phyloP scores from a whole-genome alignment of 2,329 filamentous ascomycete genomes.

The Epichloe sp. region DNA sequence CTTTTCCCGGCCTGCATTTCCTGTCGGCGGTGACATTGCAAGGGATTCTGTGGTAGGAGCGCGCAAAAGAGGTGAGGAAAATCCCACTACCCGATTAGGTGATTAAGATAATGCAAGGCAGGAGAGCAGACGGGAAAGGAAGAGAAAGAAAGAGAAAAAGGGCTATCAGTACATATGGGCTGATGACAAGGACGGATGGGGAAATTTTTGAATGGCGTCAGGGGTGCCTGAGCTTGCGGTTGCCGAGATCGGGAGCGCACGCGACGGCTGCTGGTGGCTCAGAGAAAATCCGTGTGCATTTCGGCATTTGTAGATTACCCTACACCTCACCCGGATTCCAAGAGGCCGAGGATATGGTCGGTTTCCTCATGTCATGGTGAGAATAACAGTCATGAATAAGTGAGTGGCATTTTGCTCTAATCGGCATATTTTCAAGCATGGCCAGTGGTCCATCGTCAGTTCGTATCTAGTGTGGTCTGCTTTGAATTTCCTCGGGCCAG shows the following conservation, averaged over 20 bases:
- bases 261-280: not conserved
- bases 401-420: no score
- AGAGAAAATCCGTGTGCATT: no score
- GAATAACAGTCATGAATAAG: no score
- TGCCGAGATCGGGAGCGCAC: slow-evolving; percentile 9
- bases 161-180: not conserved
- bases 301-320: not conserved
- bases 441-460: no score
- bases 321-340: not conserved
- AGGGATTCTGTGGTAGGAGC: not conserved
- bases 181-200: not conserved
- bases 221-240: slow-evolving; percentile 3
- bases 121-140: not conserved
- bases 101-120: not conserved
- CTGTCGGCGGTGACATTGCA: slow-evolving; percentile 46
- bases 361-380: not conserved
- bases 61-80: not conserved
- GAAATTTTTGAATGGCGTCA: slow-evolving; percentile 7
- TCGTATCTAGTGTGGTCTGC: no score
- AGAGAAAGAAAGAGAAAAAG: not conserved
- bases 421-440: no score
- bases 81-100: not conserved
- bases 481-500: no score
- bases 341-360: not conserved
- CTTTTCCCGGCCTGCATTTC: slow-evolving; percentile 43